Evolutionary conservation across 2,329 filamentous ascomycete species (phyloP), one percentile per base, ranked within the genome.

Genomic region (Macrophomina tecta): DNA sequence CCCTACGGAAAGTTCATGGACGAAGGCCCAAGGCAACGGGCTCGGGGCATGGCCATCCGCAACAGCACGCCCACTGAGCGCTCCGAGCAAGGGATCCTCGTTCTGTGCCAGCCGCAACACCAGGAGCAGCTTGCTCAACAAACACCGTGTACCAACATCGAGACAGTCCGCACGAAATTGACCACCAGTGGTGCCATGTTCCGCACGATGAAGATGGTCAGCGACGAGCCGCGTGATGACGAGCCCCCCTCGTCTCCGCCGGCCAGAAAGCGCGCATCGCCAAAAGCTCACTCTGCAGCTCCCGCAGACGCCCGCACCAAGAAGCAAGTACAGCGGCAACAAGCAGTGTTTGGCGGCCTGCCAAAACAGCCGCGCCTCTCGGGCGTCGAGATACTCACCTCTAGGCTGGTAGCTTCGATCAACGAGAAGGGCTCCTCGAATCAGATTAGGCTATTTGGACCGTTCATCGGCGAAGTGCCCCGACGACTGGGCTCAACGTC

Each of bases 1-100:
- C 65, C 49, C 2, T 46, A 64, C 28, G 55, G 40, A 28, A 66
- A 66, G 32, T 66, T 66, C 23, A 58, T 66, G 53, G 64, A 66
- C 28, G 64, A 66, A 36, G 53, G 64, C 30, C 64, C 64, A 8
- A 30, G 46, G 14, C 64, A 66, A 18, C 62, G 62, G 2, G 49
- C 46, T 5, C 62, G 62, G 14, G n/a, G 23, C 12, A 38, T 9
- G n/a, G 30, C 51, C n/a, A 14, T 40, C n/a, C 49, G 38, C 34
- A 45, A 34, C 38, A 28, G 49, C 38, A 30, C 51, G 6, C 51
- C 64, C 30, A 30, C n/a, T 36, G 58, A 62, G 42, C 30, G 42
- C 9, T 14, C 36, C 12, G 12, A 14, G 5, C 49, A 12, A n/a
- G 3, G 28, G 4, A 14, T 36, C n/a, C 12, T 12, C 40, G 4